phyloP scores from a whole-genome alignment of 176 grass and related monocot genomes.

The Paspalum vaginatum region DNA sequence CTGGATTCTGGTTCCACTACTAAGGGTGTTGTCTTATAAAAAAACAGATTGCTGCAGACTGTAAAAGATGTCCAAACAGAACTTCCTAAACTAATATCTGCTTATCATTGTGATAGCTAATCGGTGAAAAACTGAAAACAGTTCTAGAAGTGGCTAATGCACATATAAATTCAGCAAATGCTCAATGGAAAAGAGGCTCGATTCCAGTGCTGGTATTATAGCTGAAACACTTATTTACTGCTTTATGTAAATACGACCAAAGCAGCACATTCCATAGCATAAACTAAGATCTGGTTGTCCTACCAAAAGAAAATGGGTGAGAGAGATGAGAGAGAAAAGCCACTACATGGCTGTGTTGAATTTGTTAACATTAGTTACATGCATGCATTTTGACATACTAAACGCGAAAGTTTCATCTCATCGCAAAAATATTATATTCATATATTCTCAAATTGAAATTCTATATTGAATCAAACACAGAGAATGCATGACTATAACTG shows the following conservation, averaged over 20 bases:
- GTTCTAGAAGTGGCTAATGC: constrained; percentile 12
- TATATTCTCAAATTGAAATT: neutral
- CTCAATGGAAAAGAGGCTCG: neutral
- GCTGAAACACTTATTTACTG: neutral
- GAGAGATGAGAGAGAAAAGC: neutral
- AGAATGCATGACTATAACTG: neutral
- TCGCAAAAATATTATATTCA: neutral
- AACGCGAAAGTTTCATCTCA: neutral
- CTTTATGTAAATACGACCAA: neutral
- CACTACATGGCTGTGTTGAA: neutral
- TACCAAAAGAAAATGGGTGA: neutral
- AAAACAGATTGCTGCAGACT: neutral
- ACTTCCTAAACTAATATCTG: neutral
- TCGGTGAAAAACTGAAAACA: neutral
- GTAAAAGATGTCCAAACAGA: neutral
- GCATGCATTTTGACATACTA: neutral
- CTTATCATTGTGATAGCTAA: neutral
- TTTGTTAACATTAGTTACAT: neutral
- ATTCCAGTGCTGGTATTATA: neutral
- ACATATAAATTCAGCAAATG: constrained; percentile 1
- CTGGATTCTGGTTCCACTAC: neutral
- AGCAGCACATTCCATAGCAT: neutral
- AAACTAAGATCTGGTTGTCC: neutral
- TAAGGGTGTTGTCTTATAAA: neutral
- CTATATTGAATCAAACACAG: neutral